A percentile compares a stretch with the other conserved stretches of the same genome.
phyloP scores from a whole-genome alignment of 306 rosid species.

The Casuarina cunninghamiana region DNA sequence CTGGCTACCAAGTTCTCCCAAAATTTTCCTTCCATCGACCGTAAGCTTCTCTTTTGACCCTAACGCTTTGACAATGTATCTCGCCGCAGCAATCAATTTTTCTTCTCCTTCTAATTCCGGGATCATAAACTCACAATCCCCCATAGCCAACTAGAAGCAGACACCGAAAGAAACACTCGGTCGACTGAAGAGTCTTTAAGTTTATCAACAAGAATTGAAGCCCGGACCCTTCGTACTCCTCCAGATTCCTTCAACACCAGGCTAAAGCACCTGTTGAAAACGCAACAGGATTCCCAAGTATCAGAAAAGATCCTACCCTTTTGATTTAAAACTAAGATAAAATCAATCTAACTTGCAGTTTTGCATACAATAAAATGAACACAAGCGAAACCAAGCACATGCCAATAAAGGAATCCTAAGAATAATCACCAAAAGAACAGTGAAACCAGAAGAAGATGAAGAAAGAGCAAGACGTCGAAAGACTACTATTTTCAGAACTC shows the following conservation, averaged over 20 bases:
- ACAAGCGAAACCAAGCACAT: not conserved
- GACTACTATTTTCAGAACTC: not conserved
- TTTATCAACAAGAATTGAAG: conserved; percentile 7
- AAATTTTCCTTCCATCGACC: conserved; percentile 55
- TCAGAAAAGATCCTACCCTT: conserved; percentile 23
- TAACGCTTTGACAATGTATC: conserved; percentile 60
- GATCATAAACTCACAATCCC: conserved; percentile 46
- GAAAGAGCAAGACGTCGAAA: conserved; percentile 4
- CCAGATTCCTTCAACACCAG: conserved; percentile 14
- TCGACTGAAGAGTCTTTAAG: conserved; percentile 24
- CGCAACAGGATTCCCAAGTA: conserved; percentile 16
- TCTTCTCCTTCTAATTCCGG: conserved; percentile 68
- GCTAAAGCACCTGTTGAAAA: conserved; percentile 7
- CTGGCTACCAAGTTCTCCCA: conserved; percentile 70
- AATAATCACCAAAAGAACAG: not conserved
- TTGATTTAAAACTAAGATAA: conserved; percentile 16
- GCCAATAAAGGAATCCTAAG: not conserved
- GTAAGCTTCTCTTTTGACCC: conserved; percentile 70
- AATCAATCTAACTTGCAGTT: conserved; percentile 20
- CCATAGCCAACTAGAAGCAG: conserved; percentile 48
- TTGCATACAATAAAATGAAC: conserved; percentile 16
- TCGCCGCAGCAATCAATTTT: conserved; percentile 68
- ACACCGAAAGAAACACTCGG: conserved; percentile 20
- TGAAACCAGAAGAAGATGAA: conserved; percentile 8
- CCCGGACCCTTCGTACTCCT: conserved; percentile 17